phyloP scores from a whole-genome alignment of 345 rosid genomes.

The Boechera divaricarpa region DNA sequence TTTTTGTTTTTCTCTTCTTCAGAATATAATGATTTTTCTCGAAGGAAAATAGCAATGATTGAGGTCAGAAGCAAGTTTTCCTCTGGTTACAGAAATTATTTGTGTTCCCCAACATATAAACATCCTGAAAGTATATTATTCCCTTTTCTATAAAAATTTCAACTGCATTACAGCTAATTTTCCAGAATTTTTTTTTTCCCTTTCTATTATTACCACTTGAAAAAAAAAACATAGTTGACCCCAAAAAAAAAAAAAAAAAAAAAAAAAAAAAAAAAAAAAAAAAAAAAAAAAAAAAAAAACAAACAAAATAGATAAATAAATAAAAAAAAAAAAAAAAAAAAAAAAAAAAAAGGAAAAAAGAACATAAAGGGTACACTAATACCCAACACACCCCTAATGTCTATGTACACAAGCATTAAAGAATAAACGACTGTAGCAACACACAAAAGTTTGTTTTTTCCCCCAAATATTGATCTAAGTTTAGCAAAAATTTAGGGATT shows the following conservation, averaged over 20 bases:
- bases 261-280: too few relatives aligned
- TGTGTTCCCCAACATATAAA: constrained; percentile 44
- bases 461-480: constrained; percentile 36
- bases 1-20: constrained; percentile 1
- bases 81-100: constrained; percentile 43
- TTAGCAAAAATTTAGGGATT: constrained; percentile 15
- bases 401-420: constrained; percentile 34
- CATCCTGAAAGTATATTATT: constrained; percentile 39
- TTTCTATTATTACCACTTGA: constrained; percentile 28
- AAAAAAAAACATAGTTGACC: constrained; percentile 6
- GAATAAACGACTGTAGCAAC: constrained; percentile 23
- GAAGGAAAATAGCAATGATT: constrained; percentile 36
- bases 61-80: constrained; percentile 42
- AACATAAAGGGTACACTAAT: constrained; percentile 8
- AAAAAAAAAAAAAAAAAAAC: too few relatives aligned
- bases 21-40: constrained; percentile 41
- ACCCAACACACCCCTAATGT: constrained; percentile 18
- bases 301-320: too few relatives aligned
- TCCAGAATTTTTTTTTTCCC: not conserved
- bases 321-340: too few relatives aligned
- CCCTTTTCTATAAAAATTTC: constrained; percentile 3
- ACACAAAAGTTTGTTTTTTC: constrained; percentile 1
- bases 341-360: too few relatives aligned
- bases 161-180: constrained; percentile 38
- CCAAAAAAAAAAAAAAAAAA: too few relatives aligned